phyloP scores from a whole-genome alignment of 2,329 filamentous ascomycete genomes.

The Escovopsis sp. region DNA sequence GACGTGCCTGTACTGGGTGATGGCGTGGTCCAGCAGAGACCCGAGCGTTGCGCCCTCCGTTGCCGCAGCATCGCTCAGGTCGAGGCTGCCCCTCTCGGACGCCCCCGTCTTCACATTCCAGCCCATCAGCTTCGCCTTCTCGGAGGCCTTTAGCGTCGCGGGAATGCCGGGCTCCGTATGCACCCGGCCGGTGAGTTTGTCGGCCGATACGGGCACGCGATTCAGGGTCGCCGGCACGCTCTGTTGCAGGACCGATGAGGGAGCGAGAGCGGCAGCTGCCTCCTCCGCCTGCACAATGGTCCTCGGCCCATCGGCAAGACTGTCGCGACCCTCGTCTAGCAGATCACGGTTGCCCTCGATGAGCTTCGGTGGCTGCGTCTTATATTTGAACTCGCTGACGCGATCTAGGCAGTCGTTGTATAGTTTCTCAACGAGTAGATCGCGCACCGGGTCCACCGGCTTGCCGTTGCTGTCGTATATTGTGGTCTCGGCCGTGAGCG shows the following conservation, averaged over 20 bases:
- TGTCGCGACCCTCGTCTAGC: conserved; percentile 72
- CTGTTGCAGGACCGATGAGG: conserved; percentile 36
- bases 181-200: conserved; percentile 56
- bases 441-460: conserved; percentile 62
- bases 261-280: conserved; percentile 44
- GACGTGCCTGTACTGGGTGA: conserved; percentile 71
- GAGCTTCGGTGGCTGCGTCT: conserved; percentile 51
- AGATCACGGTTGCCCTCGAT: conserved; percentile 72
- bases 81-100: conserved; percentile 49
- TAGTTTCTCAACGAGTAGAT: conserved; percentile 74
- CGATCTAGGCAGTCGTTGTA: conserved; percentile 93
- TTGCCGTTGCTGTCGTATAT: conserved; percentile 76
- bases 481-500: conserved; percentile 64
- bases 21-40: conserved; percentile 82
- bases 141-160: conserved; percentile 56
- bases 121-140: conserved; percentile 66
- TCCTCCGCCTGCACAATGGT: conserved; percentile 61
- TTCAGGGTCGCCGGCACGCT: conserved; percentile 38
- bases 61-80: conserved; percentile 52
- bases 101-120: conserved; percentile 60
- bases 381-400: conserved; percentile 80
- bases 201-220: conserved; percentile 48
- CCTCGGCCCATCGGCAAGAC: conserved; percentile 50
- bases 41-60: conserved; percentile 62
- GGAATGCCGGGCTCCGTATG: conserved; percentile 57